Percentiles rank a stretch among this genome's conserved stretches.
phyloP scores from a whole-genome alignment of 306 rosid species.

The Fragaria vesca region DNA sequence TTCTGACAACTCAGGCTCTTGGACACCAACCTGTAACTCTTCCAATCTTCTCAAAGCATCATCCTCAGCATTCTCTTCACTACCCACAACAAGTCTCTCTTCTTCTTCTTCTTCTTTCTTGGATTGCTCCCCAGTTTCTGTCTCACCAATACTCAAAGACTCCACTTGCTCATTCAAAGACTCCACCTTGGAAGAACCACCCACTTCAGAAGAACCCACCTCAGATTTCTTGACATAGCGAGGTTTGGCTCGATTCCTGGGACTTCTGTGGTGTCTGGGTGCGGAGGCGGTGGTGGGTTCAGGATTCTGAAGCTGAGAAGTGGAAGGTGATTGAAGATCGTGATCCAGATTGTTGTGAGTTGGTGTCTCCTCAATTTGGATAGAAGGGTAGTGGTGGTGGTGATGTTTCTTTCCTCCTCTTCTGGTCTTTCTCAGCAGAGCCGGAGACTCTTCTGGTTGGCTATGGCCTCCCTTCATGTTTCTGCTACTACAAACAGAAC shows the following conservation, averaged over 20 bases:
- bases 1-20: conserved; percentile 54
- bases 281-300: conserved; percentile 5
- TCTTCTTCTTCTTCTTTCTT: neutral
- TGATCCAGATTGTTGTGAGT: neutral
- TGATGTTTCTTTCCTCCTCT: conserved; percentile 4
- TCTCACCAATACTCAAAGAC: conserved; percentile 25
- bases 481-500: no score
- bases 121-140: neutral
- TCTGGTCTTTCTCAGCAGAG: conserved; percentile 14
- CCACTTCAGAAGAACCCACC: conserved; percentile 27
- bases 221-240: conserved; percentile 38
- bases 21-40: conserved; percentile 28
- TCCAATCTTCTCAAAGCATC: conserved; percentile 40
- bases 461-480: neutral
- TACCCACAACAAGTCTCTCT: neutral
- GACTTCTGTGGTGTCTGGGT: neutral
- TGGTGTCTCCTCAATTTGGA: conserved; percentile 4
- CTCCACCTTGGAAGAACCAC: conserved; percentile 17
- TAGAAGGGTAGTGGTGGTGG: neutral
- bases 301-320: conserved; percentile 14
- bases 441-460: neutral
- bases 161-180: conserved; percentile 22
- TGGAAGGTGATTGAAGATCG: conserved; percentile 12
- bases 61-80: conserved; percentile 25
- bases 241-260: conserved; percentile 29